Evolutionary conservation across 768 basidiomycete genomes (phyloP), one percentile per base, ranked within the genome.

Genomic region (Mycena latifolia): DNA sequence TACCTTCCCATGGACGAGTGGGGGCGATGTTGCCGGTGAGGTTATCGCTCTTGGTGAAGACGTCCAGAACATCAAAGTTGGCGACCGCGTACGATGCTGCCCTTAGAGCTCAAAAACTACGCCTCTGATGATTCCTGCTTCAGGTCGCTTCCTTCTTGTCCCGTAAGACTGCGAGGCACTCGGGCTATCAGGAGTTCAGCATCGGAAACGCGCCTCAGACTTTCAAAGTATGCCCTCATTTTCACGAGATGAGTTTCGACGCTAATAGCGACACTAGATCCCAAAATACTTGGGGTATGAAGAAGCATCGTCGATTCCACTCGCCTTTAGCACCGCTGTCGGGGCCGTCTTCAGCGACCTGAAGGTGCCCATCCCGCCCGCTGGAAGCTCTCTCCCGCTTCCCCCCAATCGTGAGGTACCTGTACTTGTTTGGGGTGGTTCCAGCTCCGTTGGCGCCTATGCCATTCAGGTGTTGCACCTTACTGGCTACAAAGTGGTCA

Each of bases 391-490:
- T 46, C 41, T 56, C 41, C 55, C 55, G 55, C 55, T 56, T 56
- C 55, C 55, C 46, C 55, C 55, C 29, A 56, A 56, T 56, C 39
- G 43, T 46, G 55, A 57, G 29, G 55, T 45, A 57, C 55, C 55
- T 57, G 43, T 57, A 57, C 55, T 57, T 57, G 55, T 56, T 56
- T 56, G 55, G 55, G 55, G 55, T 56, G 55, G 55, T 56, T 56
- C 55, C 43, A 46, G 55, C 43, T 56, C 55, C 55, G 55, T 56
- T 56, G 55, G 55, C 28, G 55, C 55, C 27, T 56, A 56, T 46
- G 55, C 55, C 55, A 56, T 56, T 46, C 55, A 56, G 35, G 55
- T 56, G 29, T 56, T 56, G 55, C 55, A 56, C 43, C 55, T 56
- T 45, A 29, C 41, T 56, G 55, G 55, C 27, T 56, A 56, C 55